phyloP scores from a whole-genome alignment of 495 filamentous ascomycete species.

The Penicillium arizonense region DNA sequence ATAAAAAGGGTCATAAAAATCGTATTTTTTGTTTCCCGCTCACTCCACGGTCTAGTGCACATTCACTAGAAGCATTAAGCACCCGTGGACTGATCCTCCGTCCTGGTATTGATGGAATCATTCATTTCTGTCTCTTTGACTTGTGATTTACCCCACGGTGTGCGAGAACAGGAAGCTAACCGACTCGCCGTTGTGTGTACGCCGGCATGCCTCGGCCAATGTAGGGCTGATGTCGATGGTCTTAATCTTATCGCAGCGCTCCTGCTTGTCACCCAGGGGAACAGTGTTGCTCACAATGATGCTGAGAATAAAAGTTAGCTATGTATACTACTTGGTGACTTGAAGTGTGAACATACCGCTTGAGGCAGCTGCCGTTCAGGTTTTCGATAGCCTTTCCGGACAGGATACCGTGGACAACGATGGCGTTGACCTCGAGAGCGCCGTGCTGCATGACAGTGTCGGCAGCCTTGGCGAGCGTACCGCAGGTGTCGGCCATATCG shows the following conservation, averaged over 20 bases:
- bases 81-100: not conserved
- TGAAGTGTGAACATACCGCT: constrained; percentile 4
- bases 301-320: constrained; percentile 31
- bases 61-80: not conserved
- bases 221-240: constrained; percentile 95
- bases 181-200: constrained; percentile 94
- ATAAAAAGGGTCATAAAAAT: constrained; percentile 28
- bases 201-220: constrained; percentile 63
- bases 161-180: constrained; percentile 95
- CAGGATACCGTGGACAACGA: constrained; percentile 95
- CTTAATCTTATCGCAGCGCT: constrained; percentile 71
- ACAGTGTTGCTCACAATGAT: constrained; percentile 98
- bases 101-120: constrained; percentile 1
- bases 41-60: constrained; percentile 1
- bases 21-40: constrained; percentile 26
- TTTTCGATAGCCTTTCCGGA: constrained; percentile 89
- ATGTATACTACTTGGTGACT: not conserved
- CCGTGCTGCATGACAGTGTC: constrained; percentile 88
- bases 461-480: constrained; percentile 89
- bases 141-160: constrained; percentile 42
- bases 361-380: constrained; percentile 76
- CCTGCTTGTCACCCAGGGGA: constrained; percentile 74
- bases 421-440: constrained; percentile 83
- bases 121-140: constrained; percentile 24
- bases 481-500: constrained; percentile 89